phyloP scores from a whole-genome alignment of 1,284 basidiomycete genomes.

The Pterulicium gracile region DNA sequence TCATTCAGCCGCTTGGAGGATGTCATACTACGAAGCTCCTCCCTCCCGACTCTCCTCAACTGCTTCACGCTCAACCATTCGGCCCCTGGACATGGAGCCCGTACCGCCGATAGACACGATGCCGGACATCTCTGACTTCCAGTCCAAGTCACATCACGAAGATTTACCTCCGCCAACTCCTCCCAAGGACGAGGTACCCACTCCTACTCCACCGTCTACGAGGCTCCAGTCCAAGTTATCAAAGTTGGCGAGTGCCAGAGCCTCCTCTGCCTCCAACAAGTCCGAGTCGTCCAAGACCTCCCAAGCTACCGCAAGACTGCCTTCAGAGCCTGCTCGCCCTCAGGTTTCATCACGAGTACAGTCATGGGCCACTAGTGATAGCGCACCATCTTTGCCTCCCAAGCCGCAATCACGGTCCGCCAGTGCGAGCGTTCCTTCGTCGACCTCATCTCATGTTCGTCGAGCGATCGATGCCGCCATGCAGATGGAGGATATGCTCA shows the following conservation, averaged over 20 bases:
- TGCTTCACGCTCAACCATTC: constrained; percentile 27
- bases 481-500: constrained; percentile 20
- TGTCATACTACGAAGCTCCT: constrained; percentile 49
- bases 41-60: constrained; percentile 39
- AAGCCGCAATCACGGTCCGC: constrained; percentile 11
- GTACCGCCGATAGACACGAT: constrained; percentile 37
- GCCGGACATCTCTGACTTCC: constrained; percentile 45
- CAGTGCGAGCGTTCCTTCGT: constrained; percentile 26
- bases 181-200: constrained; percentile 10
- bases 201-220: constrained; percentile 9
- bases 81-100: constrained; percentile 7
- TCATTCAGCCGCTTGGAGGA: constrained; percentile 58
- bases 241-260: constrained; percentile 46
- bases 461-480: constrained; percentile 45
- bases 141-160: constrained; percentile 32
- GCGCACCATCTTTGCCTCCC: constrained; percentile 7
- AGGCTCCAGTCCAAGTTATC: constrained; percentile 33
- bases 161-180: constrained; percentile 8
- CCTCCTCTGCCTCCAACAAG: constrained; percentile 34
- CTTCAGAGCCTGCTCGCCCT: too few species aligned
- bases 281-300: constrained; percentile 34
- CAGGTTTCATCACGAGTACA: too few species aligned
- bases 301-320: too few species aligned
- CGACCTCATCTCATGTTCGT: constrained; percentile 44
- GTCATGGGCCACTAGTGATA: not conserved